These are phyloP conservation scores for Gamsiella multidivaricata DNA, from an alignment of 192 early-diverging fungal genomes.

Conservation along the genomic window DNA sequence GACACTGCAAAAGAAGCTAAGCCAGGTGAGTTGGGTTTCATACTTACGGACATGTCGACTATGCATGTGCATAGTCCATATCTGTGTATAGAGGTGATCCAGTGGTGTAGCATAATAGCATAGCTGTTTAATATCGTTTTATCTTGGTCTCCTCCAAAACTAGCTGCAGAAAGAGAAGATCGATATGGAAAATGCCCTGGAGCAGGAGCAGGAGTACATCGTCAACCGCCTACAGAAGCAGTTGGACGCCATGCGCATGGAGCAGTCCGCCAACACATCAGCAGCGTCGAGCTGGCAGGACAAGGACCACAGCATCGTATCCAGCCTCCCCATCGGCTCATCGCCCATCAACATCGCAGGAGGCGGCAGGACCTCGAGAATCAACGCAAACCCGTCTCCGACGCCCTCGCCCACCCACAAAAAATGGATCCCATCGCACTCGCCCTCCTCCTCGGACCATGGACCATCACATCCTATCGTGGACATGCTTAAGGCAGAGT, in stretches of 20 bases:
- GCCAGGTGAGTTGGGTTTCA: constrained; percentile 52
- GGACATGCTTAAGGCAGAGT: constrained; percentile 54
- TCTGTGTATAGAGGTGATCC: no score
- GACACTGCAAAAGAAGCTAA: constrained; percentile 79
- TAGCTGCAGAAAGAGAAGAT: constrained; percentile 90
- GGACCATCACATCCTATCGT: constrained; percentile 50
- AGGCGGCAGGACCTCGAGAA: constrained; percentile 39
- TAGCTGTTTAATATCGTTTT: no score
- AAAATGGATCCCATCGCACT: constrained; percentile 51
- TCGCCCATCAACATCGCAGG: constrained; percentile 51
- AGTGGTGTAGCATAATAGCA: no score
- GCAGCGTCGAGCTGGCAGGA: constrained; percentile 54
- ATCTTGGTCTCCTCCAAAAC: no score
- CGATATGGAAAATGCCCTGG: constrained; percentile 88
- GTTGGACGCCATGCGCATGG: constrained; percentile 66
- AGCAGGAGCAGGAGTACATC: constrained; percentile 93
- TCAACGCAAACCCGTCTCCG: constrained; percentile 43
- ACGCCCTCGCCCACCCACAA: constrained; percentile 52
- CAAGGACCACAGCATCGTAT: constrained; percentile 35
- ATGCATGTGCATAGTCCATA: background rate
- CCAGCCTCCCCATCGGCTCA: constrained; percentile 40
- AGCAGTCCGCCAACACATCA: constrained; percentile 46
- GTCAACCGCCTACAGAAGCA: constrained; percentile 91
- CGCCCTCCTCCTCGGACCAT: constrained; percentile 43
- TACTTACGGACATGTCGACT: no score